Percentiles rank a stretch among this genome's conserved stretches.
Conservation (phyloP, 163 green algal genomes). For the Botryococcus braunii region DNA sequence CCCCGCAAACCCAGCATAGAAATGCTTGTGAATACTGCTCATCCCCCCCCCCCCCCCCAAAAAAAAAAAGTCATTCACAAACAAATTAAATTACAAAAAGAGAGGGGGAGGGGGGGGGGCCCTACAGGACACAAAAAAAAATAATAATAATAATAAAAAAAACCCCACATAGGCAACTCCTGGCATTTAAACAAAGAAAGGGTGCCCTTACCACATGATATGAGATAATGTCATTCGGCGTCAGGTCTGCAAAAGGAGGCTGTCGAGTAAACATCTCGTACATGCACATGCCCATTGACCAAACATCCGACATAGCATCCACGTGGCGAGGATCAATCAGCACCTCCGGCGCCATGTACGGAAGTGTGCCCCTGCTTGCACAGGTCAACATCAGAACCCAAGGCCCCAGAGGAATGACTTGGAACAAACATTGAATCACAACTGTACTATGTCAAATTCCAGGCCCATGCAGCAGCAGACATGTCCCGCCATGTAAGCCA, state of each 20-base stretch:
- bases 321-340: conserved; percentile 56
- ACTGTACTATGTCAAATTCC: no score
- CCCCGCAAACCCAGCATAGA: no score
- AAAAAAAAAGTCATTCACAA: neutral
- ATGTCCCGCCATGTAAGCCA: no score
- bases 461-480: no score
- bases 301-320: conserved; percentile 64
- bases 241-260: conserved; percentile 58
- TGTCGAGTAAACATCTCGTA: conserved; percentile 76
- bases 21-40: neutral
- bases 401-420: no score
- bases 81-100: conserved; percentile 4
- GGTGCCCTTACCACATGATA: conserved; percentile 30
- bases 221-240: conserved; percentile 63
- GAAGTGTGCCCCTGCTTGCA: conserved; percentile 58
- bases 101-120: neutral
- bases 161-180: neutral
- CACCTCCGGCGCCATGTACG: conserved; percentile 83
- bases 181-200: conserved; percentile 10
- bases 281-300: conserved; percentile 67
- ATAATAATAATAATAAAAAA: neutral
- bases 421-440: no score
- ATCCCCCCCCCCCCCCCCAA: neutral
- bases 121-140: neutral
- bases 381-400: neutral